Conservation (phyloP, 2,329 filamentous ascomycete genomes). For the Aspergillus intermedius region DNA sequence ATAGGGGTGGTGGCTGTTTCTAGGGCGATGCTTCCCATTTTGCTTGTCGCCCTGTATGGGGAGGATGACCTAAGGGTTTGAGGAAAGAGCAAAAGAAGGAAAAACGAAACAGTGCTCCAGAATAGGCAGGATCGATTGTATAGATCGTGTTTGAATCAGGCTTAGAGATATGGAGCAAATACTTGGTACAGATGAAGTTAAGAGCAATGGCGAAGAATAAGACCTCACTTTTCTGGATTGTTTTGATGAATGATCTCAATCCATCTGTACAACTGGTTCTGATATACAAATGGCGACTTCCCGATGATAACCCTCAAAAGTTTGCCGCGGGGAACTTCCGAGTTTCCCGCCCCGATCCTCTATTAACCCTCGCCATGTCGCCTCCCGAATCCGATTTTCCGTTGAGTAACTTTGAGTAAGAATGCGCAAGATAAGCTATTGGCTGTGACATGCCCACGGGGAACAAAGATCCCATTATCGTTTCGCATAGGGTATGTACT, state of each 20-base stretch:
- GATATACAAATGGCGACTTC: conserved; percentile 26
- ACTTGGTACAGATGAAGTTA: not conserved
- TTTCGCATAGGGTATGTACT: no score
- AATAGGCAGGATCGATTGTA: not conserved
- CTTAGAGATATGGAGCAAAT: not conserved
- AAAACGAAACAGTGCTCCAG: conserved; percentile 1
- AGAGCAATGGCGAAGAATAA: conserved; percentile 1
- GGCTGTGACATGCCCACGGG: not conserved
- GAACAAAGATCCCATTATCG: no score
- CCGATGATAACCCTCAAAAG: conserved; percentile 9
- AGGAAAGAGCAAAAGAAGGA: not conserved
- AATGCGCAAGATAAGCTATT: conserved; percentile 8
- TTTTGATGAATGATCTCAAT: not conserved
- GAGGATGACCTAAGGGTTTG: not conserved
- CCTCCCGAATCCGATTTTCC: conserved; percentile 13
- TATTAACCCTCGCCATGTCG: not conserved
- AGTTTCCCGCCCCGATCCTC: conserved; percentile 26
- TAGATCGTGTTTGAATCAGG: not conserved
- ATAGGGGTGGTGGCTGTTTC: conserved; percentile 15
- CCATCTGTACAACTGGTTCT: conserved; percentile 9
- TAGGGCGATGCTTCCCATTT: conserved; percentile 32
- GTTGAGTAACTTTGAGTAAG: conserved; percentile 24
- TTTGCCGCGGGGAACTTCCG: conserved; percentile 31
- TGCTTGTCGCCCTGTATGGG: conserved; percentile 6
- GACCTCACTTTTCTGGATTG: not conserved